These are phyloP conservation scores for Cornus suecica DNA, from an alignment of 148 eudicot species.

Conservation along the genomic window DNA sequence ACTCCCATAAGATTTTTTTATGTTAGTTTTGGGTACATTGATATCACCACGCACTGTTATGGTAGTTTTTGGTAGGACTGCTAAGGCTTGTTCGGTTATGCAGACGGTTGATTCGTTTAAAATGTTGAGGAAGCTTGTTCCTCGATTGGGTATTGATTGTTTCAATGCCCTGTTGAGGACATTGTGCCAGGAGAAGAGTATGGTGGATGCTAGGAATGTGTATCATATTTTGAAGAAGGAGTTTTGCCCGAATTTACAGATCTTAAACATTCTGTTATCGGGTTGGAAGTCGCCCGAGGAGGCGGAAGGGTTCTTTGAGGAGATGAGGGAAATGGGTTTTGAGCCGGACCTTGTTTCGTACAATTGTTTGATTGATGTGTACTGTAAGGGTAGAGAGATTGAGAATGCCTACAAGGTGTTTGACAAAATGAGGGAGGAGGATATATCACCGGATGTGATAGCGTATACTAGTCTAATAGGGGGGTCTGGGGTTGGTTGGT, in stretches of 20 bases:
- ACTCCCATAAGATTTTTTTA: no score
- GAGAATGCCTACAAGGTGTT: conserved; percentile 58
- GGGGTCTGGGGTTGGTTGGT: conserved; percentile 76
- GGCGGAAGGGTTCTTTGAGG: conserved; percentile 65
- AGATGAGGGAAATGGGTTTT: conserved; percentile 76
- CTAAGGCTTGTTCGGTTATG: conserved; percentile 76
- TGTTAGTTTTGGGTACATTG: no score
- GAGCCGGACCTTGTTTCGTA: conserved; percentile 78
- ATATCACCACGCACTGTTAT: conserved; percentile 61
- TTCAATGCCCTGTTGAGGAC: conserved; percentile 73
- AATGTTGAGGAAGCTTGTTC: conserved; percentile 51
- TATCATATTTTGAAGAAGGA: conserved; percentile 61
- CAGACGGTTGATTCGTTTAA: conserved; percentile 71
- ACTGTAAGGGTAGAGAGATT: conserved; percentile 62
- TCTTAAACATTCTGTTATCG: conserved; percentile 72
- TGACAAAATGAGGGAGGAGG: conserved; percentile 57
- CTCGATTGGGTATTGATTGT: conserved; percentile 43
- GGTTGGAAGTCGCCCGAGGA: conserved; percentile 88
- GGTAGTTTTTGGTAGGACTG: conserved; percentile 69
- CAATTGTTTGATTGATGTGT: conserved; percentile 82
- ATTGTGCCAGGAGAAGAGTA: conserved; percentile 79
- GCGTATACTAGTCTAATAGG: conserved; percentile 82
- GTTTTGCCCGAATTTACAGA: conserved; percentile 62
- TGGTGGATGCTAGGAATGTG: conserved; percentile 80
- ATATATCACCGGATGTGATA: conserved; percentile 67